Conservation (phyloP, 192 early-diverging fungal species). For the Geranomyces michiganensis region DNA sequence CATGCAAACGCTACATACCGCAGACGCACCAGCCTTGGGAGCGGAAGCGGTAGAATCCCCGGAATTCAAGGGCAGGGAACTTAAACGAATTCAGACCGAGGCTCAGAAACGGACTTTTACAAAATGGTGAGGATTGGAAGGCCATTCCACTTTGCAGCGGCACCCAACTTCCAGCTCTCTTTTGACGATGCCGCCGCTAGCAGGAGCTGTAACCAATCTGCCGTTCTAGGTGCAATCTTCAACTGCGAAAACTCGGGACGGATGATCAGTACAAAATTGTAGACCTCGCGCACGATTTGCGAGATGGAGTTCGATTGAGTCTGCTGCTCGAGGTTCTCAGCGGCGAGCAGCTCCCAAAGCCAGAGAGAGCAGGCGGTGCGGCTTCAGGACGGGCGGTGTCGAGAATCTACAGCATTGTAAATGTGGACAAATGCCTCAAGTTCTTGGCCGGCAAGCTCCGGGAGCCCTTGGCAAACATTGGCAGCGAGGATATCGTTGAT, state of each 20-base stretch:
- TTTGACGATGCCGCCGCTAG: neutral
- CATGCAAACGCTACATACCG: too few species aligned
- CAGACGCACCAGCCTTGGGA: too few species aligned
- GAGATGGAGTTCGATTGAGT: slow-evolving; percentile 34
- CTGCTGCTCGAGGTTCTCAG: slow-evolving; percentile 36
- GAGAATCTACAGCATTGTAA: slow-evolving; percentile 39
- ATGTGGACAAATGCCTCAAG: slow-evolving; percentile 40
- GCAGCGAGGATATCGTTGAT: slow-evolving; percentile 44
- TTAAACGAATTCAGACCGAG: neutral
- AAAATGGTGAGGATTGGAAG: slow-evolving; percentile 30
- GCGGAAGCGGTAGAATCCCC: neutral
- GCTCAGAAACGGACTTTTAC: slow-evolving; percentile 36
- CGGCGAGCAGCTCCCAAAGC: slow-evolving; percentile 30
- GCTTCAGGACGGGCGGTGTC: slow-evolving; percentile 6
- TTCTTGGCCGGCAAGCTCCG: slow-evolving; percentile 25
- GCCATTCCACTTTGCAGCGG: neutral
- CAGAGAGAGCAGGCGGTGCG: slow-evolving; percentile 15
- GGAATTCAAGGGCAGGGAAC: slow-evolving; percentile 13
- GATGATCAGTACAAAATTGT: neutral
- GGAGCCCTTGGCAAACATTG: slow-evolving; percentile 32
- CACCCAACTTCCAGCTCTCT: neutral
- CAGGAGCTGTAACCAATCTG: slow-evolving; percentile 4
- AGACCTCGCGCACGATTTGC: slow-evolving; percentile 35
- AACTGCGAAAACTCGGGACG: slow-evolving; percentile 14
- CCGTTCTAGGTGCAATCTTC: slow-evolving; percentile 27